phyloP scores from a whole-genome alignment of 2,329 filamentous ascomycete genomes.

The Penicillium sp. region DNA sequence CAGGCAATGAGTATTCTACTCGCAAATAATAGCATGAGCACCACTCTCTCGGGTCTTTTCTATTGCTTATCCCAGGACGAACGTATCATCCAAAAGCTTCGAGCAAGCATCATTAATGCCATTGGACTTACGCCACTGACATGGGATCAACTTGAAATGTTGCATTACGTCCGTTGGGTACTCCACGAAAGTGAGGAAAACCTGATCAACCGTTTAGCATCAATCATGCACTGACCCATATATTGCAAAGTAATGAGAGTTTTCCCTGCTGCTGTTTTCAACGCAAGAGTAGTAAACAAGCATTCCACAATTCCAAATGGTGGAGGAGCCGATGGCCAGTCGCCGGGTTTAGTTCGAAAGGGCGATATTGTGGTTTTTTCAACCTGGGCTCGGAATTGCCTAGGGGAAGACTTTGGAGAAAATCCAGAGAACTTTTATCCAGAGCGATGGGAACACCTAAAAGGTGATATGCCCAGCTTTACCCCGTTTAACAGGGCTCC shows the following conservation, averaged over 20 bases:
- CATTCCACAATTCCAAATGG: neutral
- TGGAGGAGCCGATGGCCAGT: neutral
- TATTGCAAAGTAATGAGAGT: neutral
- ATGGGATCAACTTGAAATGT: constrained; percentile 4
- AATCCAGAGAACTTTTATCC: neutral
- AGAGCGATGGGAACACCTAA: neutral
- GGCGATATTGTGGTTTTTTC: neutral
- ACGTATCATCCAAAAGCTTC: constrained; percentile 1
- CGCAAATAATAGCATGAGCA: constrained; percentile 16
- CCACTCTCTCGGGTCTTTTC: constrained; percentile 15
- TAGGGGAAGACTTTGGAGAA: constrained; percentile 2
- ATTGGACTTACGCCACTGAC: constrained; percentile 4
- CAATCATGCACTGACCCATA: neutral
- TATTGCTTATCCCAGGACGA: constrained; percentile 9
- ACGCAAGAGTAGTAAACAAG: constrained; percentile 2
- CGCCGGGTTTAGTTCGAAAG: too few relatives aligned
- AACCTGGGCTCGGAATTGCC: constrained; percentile 1
- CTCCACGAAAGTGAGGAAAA: neutral
- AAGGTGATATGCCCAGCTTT: neutral
- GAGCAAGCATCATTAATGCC: neutral
- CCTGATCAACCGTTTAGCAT: neutral
- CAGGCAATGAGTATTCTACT: constrained; percentile 11
- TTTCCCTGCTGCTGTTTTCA: neutral
- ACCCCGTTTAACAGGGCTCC: neutral
- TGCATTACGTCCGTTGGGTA: constrained; percentile 15